These are phyloP conservation scores for Candida germanica DNA, from an alignment of 805 yeast genomes.

Conservation along the genomic window DNA sequence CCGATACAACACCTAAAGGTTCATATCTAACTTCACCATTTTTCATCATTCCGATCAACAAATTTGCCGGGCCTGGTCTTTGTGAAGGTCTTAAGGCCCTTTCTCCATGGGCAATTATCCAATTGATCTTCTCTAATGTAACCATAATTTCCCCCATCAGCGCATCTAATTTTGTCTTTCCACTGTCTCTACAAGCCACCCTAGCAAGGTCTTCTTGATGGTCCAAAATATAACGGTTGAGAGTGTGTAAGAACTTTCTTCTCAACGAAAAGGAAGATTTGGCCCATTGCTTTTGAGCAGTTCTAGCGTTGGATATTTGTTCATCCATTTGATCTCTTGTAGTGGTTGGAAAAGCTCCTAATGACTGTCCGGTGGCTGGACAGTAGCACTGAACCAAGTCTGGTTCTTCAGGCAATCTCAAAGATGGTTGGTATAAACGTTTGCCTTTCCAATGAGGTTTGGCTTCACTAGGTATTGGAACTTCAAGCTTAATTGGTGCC, in stretches of 20 bases:
- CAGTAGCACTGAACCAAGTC: conserved; percentile 77
- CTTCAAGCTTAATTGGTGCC: conserved; percentile 45
- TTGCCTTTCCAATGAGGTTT: conserved; percentile 91
- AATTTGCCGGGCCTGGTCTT: conserved; percentile 84
- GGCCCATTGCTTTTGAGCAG: conserved; percentile 53
- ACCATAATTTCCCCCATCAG: conserved; percentile 96
- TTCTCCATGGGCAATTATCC: conserved; percentile 87
- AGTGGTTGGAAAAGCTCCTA: conserved; percentile 69
- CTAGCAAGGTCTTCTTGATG: conserved; percentile 87
- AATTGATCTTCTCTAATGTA: conserved; percentile 85
- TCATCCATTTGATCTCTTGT: conserved; percentile 69
- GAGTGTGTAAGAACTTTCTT: conserved; percentile 65
- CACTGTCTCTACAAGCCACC: conserved; percentile 94
- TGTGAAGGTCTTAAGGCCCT: conserved; percentile 62
- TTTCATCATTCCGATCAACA: conserved; percentile 78
- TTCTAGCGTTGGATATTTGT: conserved; percentile 49
- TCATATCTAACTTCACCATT: conserved; percentile 92
- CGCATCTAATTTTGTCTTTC: conserved; percentile 94
- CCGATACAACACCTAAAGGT: conserved; percentile 85
- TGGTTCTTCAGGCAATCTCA: conserved; percentile 61
- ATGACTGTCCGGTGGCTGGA: conserved; percentile 91
- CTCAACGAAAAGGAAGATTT: conserved; percentile 61
- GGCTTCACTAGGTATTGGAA: conserved; percentile 71
- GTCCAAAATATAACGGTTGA: conserved; percentile 66
- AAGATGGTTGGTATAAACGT: conserved; percentile 58